phyloP scores from a whole-genome alignment of 2,329 filamentous ascomycete genomes.

The Cercospora berteroae region DNA sequence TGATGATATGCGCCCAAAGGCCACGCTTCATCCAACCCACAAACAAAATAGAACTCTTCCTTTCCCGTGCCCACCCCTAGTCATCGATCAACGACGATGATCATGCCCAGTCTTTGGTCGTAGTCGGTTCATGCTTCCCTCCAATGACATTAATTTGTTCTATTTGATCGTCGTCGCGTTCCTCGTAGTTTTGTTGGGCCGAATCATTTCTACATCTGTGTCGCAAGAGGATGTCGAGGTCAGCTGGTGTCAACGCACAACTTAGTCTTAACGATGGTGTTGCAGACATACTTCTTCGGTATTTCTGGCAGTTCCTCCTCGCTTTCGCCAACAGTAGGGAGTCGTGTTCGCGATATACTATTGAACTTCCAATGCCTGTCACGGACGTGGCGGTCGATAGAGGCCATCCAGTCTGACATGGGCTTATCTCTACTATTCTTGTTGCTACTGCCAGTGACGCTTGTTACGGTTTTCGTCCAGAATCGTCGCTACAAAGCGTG shows the following conservation, averaged over 20 bases:
- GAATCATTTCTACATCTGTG: background rate
- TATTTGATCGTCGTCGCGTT: background rate
- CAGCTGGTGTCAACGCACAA: background rate
- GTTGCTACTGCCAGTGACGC: background rate
- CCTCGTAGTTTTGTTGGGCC: background rate
- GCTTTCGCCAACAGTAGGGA: background rate
- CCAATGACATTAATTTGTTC: background rate
- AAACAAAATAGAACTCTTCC: background rate
- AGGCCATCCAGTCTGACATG: constrained; percentile 8
- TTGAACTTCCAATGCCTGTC: constrained; percentile 3
- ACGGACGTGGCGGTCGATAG: background rate
- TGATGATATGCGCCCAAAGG: background rate
- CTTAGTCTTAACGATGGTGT: background rate
- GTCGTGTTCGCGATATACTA: background rate
- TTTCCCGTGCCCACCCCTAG: background rate
- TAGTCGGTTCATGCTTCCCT: background rate
- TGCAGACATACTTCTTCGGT: background rate
- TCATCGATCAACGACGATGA: background rate
- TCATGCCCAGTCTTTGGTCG: background rate
- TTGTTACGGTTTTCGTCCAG: background rate
- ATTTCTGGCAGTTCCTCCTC: background rate
- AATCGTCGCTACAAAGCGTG: background rate
- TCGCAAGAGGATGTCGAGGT: background rate
- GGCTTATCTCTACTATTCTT: background rate
- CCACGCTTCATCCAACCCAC: background rate